Evolutionary conservation across 192 early-diverging fungal species (phyloP).

Genomic region (Geranomyces michiganensis): DNA sequence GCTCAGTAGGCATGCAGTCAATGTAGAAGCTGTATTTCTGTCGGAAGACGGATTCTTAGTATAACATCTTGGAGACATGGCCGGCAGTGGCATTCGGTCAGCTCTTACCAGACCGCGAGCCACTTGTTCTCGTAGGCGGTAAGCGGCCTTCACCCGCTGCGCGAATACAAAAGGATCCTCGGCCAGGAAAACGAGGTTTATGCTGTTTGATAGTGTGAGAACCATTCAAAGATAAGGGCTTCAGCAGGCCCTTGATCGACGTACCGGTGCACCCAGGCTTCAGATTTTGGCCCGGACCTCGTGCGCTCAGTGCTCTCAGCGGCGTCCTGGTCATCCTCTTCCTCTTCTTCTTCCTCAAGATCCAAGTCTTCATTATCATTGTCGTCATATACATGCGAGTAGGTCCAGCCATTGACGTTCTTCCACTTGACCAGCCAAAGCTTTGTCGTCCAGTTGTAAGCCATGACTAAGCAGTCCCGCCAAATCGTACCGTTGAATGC

Average conservation of each 20-base stretch:
- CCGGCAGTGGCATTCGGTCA: neutral
- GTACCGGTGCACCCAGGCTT: conserved; percentile 56
- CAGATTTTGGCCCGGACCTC: conserved; percentile 30
- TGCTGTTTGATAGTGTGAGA: conserved; percentile 21
- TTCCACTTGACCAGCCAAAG: conserved; percentile 53
- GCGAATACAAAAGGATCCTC: conserved; percentile 58
- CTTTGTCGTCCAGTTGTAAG: conserved; percentile 42
- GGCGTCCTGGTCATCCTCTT: conserved; percentile 14
- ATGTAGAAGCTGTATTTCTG: conserved; percentile 53
- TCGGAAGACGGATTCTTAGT: neutral
- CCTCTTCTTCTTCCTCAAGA: conserved; percentile 15
- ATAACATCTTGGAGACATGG: neutral
- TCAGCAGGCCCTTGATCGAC: neutral
- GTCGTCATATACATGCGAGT: conserved; percentile 16
- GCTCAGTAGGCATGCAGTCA: conserved; percentile 57
- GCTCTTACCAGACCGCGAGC: conserved; percentile 43
- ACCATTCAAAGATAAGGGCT: neutral
- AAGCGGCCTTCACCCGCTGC: conserved; percentile 46
- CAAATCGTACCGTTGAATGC: conserved; percentile 41
- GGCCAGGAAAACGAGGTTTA: conserved; percentile 55
- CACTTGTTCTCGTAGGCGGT: conserved; percentile 37
- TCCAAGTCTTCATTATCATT: conserved; percentile 33
- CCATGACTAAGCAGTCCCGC: conserved; percentile 49
- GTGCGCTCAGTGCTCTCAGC: conserved; percentile 19
- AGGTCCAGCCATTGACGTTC: conserved; percentile 46